Base-by-base conservation (phyloP, 108 stramenopile species). In the Epipyxis sp. region DNA sequence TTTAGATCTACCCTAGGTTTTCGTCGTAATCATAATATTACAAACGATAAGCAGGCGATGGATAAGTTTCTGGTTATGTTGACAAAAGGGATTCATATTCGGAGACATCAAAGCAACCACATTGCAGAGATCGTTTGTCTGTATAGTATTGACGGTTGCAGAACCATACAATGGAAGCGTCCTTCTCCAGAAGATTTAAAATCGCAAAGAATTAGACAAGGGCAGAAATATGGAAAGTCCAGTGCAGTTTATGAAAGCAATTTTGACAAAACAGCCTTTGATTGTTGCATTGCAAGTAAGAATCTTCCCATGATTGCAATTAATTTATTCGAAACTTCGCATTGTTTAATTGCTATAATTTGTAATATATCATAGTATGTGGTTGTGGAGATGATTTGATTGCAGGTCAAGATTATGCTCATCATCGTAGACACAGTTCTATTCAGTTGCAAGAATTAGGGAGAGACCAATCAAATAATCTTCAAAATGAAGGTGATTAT, bases 71-170 rank as follows among this genome's bases (percentile, higher is more conserved):
- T 76, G 30, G 54, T 79, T 40, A 62, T 62, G 27, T 40, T 82
- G 79, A 45, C 10, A 50, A 43, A 72, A 20, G 81, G 81, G 2
- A 59, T 78, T 30, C 62, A 40, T 40, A 71, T 82, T 35, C 34
- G 77, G 78, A 39, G 81, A 40, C 81, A 82, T 40, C 76, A 76
- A 13, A 69, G 68, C 59, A 43, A 74, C 72, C 69, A 59, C 69
- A 78, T 69, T 1, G 76, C 77, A 27, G 81, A 82, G n/a, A 40
- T 42, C 39, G 43, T 82, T 54, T 39, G 69, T 25, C 72, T 82
- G 1, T 76, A 68, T 35, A 80, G 79, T 65, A 69, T 61, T 34
- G 65, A 41, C 37, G 79, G 77, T 27, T 78, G 77, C 77, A 59
- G 62, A 27, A 39, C 74, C 50, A 80, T 80, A 27, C n/a, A 57